Evolutionary conservation across 1,284 basidiomycete genomes (phyloP), one percentile per base, ranked within the genome.

Genomic region (Sparassis latifolia): DNA sequence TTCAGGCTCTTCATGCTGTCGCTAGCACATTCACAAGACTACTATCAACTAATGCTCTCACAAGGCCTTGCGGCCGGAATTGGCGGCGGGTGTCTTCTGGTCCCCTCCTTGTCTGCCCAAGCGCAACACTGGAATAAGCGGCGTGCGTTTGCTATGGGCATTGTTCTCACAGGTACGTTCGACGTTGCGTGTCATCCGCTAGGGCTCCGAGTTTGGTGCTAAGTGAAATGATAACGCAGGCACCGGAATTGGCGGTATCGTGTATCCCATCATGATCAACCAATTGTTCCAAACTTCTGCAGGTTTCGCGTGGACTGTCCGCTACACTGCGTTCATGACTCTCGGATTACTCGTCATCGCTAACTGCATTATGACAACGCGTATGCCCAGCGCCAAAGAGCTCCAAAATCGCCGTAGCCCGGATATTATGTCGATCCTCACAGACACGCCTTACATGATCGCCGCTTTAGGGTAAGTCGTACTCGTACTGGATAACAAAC

Each of bases 21-120:
- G 4, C 43, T 65, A 2, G 52, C 53, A 4, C 30, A 58, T 27
- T 46, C 52, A 3, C 31, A 53, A 31, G 42, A 57, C 28, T 65
- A 62, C 46, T 63, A 63, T 47, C 57, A 65, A 50, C 48, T 61
- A 9, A 51, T 62, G 43, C 57, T 64, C 7, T 47, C 56, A 2
- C 63, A 65, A 56, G 61, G 62, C 33, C 56, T 76, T 5, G 80
- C 79, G 53, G 53, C 76, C 2, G 56, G 64, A 10, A 70, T 79
- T 51, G 73, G 70, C 6, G 53, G 76, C 40, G 71, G 70, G 0
- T 48, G 77, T 31, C 73, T 63, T 35, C 56, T 55, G 45, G 7
- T 56, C 2, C 58, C 58, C 6, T 45, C 53, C 5, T 10, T 58
- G 33, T 41, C 46, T 0, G 33, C 50, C 5, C 45, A 47, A 42